Evolutionary conservation across 305 asterid genomes (phyloP).

Genomic region (Fraxinus nigra): DNA sequence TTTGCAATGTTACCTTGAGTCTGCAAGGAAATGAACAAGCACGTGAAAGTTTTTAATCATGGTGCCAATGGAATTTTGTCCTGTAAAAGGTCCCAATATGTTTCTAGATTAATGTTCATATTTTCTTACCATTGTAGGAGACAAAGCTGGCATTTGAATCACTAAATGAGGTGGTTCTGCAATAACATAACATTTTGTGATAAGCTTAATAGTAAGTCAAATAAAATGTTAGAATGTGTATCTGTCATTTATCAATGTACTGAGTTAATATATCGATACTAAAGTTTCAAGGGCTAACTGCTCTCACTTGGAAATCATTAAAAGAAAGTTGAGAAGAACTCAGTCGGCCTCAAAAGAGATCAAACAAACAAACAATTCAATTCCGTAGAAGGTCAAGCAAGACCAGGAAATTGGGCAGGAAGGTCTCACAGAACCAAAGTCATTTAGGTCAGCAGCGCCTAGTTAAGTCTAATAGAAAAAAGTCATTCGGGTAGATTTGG

Average conservation of each 20-base stretch:
- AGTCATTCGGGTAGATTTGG: neutral
- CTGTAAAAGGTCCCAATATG: neutral
- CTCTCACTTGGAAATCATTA: conserved; percentile 4
- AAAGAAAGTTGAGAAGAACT: neutral
- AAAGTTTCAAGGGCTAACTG: conserved; percentile 12
- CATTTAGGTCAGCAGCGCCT: neutral
- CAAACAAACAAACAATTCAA: neutral
- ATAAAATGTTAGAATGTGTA: conserved; percentile 13
- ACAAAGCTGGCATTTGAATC: conserved; percentile 92
- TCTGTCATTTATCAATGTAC: conserved; percentile 8
- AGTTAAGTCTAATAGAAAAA: neutral
- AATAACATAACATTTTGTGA: conserved; percentile 25
- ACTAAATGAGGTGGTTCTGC: conserved; percentile 74
- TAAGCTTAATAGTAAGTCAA: conserved; percentile 12
- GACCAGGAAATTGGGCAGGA: neutral
- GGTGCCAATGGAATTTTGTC: conserved; percentile 3
- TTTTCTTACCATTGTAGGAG: conserved; percentile 91
- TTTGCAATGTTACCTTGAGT: conserved; percentile 92
- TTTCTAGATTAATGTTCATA: conserved; percentile 2
- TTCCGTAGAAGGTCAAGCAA: neutral
- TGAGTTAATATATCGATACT: conserved; percentile 6
- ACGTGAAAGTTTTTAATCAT: conserved; percentile 16
- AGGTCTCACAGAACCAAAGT: neutral
- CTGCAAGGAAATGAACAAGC: conserved; percentile 46
- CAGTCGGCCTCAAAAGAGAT: neutral